Evolutionary conservation across 257 asterid genomes (phyloP).

Genomic region (Buddleja alternifolia): DNA sequence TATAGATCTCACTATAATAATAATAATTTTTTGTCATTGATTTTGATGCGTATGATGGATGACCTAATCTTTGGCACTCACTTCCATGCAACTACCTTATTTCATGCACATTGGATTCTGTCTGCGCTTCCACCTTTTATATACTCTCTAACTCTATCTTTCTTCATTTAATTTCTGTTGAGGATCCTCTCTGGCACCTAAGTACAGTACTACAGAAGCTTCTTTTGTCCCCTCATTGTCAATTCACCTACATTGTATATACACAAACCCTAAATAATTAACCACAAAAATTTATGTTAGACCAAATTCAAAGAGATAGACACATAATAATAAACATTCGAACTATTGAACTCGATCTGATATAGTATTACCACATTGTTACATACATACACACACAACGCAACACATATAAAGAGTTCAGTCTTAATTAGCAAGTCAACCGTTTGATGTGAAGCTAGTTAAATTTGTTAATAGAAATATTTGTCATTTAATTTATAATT

Average conservation of each 20-base stretch:
- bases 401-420: no score
- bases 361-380: no score
- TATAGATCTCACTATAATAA: not conserved
- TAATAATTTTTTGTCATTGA: not conserved
- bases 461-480: no score
- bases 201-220: conserved; percentile 39
- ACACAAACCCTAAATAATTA: not conserved
- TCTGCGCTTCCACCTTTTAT: not conserved
- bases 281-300: no score
- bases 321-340: no score
- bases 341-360: no score
- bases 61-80: conserved; percentile 39
- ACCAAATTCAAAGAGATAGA: no score
- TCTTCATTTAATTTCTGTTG: conserved; percentile 1
- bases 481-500: no score
- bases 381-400: no score
- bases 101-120: conserved; percentile 42
- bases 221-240: conserved; percentile 33
- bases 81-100: conserved; percentile 28
- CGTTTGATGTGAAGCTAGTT: no score
- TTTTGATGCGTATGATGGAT: conserved; percentile 14
- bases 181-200: conserved; percentile 22
- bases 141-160: conserved; percentile 22
- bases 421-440: no score
- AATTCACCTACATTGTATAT: not conserved